Evolutionary conservation across 163 green algal species (phyloP).

Genomic region (Scenedesmus sp.): DNA sequence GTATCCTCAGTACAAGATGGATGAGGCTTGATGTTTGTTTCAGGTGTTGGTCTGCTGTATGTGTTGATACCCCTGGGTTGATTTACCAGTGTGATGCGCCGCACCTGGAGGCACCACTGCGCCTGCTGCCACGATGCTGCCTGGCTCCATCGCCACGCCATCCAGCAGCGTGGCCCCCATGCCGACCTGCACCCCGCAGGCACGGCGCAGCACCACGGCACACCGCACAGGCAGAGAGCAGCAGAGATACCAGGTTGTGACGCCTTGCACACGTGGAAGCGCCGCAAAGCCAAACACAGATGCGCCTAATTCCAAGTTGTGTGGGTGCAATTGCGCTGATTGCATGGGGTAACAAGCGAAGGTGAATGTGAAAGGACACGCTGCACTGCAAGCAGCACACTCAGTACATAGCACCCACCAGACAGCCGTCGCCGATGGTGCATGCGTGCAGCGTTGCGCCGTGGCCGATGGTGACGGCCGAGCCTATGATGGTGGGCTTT

Average conservation of each 20-base stretch:
- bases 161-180: conserved; percentile 97
- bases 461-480: conserved; percentile 92
- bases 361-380: background rate
- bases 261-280: too few species aligned
- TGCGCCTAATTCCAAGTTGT: background rate
- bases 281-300: background rate
- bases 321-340: too few species aligned
- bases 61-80: too few species aligned
- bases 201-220: background rate
- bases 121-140: conserved; percentile 94
- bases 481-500: conserved; percentile 88
- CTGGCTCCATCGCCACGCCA: conserved; percentile 86
- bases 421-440: conserved; percentile 91
- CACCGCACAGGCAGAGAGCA: background rate
- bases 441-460: conserved; percentile 91
- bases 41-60: too few species aligned
- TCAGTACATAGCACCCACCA: conserved; percentile 73
- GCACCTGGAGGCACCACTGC: conserved; percentile 90
- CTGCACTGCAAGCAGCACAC: background rate
- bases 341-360: too few species aligned
- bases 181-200: conserved; percentile 63
- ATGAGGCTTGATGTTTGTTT: too few species aligned
- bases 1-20: too few species aligned
- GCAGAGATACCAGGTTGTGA: too few species aligned
- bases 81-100: background rate